Evolutionary conservation across 331 rosid genomes (phyloP), one percentile per base, ranked within the genome.

Genomic region (Pyrus hybrid): DNA sequence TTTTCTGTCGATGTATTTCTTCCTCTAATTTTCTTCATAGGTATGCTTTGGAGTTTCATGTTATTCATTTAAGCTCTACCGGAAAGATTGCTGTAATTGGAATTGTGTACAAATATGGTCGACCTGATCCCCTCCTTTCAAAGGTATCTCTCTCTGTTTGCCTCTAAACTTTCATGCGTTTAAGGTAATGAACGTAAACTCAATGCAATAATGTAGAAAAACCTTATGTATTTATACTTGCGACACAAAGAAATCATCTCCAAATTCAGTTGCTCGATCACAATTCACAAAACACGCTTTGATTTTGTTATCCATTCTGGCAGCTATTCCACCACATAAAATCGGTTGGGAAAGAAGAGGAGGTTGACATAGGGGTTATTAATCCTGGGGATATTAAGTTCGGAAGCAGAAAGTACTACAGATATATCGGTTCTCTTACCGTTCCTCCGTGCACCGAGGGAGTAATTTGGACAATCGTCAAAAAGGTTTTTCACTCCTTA

Each of bases 401-500:
- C 76, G 92, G 86, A 10, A 75, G 81, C 77, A 76, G 80, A 71
- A 82, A 81, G 62, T 93, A 91, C 47, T 89, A 86, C 83, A 87
- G 96, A 87, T 91, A 91, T 72, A 20, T 86, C 68, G 98, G 98
- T 33, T 93, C 97, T 56, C 88, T 91, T 57, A 91, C 96, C 22
- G 80, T 77, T 63, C 97, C 98, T 66, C 93, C 98, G 3, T 93
- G 97, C 70, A 82, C 88, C 23, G 91, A 93, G 82, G 96, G 92
- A 17, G 91, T 93, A 47, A 43, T 57, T 81, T 93, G 98, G 98
- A 89, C 96, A 11, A 7, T 91, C 37, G 21, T 74, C 33, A 84
- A 83, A 25, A 87, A 91, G 98, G 98, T 89, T 53, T 8, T 72
- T 49, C 29, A 13, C 78, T 68, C 63, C 41, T 25, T 22, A 45